Percentiles rank a stretch among this genome's conserved stretches.
Conservation (phyloP, 306 rosid species). For the Boehmeria nivea region DNA sequence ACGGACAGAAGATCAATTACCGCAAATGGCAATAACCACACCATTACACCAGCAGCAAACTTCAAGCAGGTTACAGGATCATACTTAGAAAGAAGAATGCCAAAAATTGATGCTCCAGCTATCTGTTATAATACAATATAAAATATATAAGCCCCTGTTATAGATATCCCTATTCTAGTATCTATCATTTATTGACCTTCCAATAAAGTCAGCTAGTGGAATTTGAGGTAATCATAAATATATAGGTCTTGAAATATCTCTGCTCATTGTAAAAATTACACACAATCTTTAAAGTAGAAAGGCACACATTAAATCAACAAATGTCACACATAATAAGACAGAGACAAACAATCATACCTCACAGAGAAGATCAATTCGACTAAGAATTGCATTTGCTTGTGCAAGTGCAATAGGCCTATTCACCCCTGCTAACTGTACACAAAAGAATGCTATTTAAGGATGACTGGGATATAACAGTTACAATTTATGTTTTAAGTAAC, state of each 20-base stretch:
- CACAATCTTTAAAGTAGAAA: conserved; percentile 1
- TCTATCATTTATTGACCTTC: too few relatives aligned
- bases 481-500: neutral
- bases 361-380: conserved; percentile 87
- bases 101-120: conserved; percentile 80
- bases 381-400: conserved; percentile 82
- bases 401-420: conserved; percentile 93
- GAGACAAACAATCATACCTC: conserved; percentile 46
- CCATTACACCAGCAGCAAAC: conserved; percentile 64
- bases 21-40: conserved; percentile 67
- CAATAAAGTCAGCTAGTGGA: neutral
- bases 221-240: conserved; percentile 7
- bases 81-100: conserved; percentile 74
- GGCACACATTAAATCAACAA: conserved; percentile 14
- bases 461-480: neutral
- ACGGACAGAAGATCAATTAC: conserved; percentile 46
- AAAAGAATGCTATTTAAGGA: conserved; percentile 16
- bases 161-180: too few relatives aligned
- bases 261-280: neutral
- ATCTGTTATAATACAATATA: conserved; percentile 46
- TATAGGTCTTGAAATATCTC: too few relatives aligned
- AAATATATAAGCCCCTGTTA: conserved; percentile 11
- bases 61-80: conserved; percentile 87
- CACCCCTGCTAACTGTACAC: conserved; percentile 79
- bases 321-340: conserved; percentile 2